Evolutionary conservation across 2,329 filamentous ascomycete genomes (phyloP), one percentile per base, ranked within the genome.

Genomic region (Paracoccidioides lutzii): DNA sequence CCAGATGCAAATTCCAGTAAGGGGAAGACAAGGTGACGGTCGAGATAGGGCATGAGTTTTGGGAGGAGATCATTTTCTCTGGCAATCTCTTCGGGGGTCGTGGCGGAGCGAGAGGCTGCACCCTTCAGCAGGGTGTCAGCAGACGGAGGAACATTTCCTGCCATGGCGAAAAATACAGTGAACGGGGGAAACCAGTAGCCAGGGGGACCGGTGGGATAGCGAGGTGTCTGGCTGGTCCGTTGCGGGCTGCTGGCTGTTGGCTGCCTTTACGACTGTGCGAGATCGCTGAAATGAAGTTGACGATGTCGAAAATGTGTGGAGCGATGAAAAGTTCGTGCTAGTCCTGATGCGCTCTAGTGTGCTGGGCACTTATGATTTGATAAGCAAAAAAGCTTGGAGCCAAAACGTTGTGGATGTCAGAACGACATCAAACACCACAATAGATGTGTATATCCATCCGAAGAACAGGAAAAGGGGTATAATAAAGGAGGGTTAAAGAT

Each of bases 21-120:
- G 63, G 93, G 93, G 76, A 95, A 98, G 69, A 97, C 87, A 66
- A 98, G 80, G 73, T 98, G 93, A 64, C 93, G 85, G 78, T 96
- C 93, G 73, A 98, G 87, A 73, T 94, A 84, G 64, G 84, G 84
- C 70, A 96, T 87, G 68, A 98, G 79, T 75, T 90, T 90, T 66
- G 89, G 88, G 66, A 96, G 81, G 61, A 97, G 82, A 71, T 85
- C 86, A 76, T 88, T 82, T 71, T 87, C 78, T 71, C 83, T 81
- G 67, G 80, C 81, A 73, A 84, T 78, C 69, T 81, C 79, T 64
- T 69, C 71, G 63, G 66, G 66, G 59, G 65, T 65, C 58, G 66
- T 71, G 55, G 68, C 66, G 48, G 66, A 73, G 65, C 71, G 76
- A 63, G 65, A 74, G 59, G 72, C 72, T 59, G 74, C 71, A 63